Evolutionary conservation across 208 protist genomes (phyloP).

Genomic region (Leptomonas pyrrhocoris): DNA sequence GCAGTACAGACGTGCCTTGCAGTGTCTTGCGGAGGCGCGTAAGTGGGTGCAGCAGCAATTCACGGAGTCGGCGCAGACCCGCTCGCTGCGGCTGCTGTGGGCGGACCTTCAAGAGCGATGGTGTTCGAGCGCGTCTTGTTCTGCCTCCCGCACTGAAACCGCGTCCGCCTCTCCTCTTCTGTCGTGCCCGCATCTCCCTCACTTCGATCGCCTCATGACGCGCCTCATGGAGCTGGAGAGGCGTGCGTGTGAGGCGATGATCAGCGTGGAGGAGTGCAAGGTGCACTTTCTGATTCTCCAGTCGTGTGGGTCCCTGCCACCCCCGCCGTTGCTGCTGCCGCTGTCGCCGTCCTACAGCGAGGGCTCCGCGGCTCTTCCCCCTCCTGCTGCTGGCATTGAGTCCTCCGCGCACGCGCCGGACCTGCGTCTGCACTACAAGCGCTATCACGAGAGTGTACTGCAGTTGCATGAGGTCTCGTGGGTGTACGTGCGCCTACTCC

Average conservation of each 20-base stretch:
- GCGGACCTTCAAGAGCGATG: constrained; percentile 26
- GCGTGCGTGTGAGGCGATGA: constrained; percentile 41
- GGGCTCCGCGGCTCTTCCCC: background rate
- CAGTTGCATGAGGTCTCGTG: constrained; percentile 18
- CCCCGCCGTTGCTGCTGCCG: constrained; percentile 8
- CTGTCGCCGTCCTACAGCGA: background rate
- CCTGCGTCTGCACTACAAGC: constrained; percentile 27
- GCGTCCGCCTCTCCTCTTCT: background rate
- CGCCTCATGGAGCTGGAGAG: constrained; percentile 23
- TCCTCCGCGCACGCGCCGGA: constrained; percentile 7
- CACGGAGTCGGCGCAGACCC: constrained; percentile 8
- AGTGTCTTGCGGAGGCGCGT: constrained; percentile 35
- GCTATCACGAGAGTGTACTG: constrained; percentile 32
- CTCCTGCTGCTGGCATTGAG: too few relatives aligned
- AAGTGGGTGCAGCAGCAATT: constrained; percentile 30
- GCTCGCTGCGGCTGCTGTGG: constrained; percentile 29
- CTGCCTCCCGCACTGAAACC: background rate
- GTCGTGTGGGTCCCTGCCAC: constrained; percentile 13
- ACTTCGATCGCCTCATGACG: constrained; percentile 19
- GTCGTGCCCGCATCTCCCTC: constrained; percentile 7
- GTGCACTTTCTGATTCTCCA: constrained; percentile 47
- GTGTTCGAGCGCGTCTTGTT: background rate
- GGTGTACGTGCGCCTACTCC: constrained; percentile 21
- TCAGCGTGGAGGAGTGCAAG: constrained; percentile 51
- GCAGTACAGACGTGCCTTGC: constrained; percentile 38